Base-by-base conservation (phyloP, 2,329 filamentous ascomycete species). In the Monosporascus sp. region DNA sequence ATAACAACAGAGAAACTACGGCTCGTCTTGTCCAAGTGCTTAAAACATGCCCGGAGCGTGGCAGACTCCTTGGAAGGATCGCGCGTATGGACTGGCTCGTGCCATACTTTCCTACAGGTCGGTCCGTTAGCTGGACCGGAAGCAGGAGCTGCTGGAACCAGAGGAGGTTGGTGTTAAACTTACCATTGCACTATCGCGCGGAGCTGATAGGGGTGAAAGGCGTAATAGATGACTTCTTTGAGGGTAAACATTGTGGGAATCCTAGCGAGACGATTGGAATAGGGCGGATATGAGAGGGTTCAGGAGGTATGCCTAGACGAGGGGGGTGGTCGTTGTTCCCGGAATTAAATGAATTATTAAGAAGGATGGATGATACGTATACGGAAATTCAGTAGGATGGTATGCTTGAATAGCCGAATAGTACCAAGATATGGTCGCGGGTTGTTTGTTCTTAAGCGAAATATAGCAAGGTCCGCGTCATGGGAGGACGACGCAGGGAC, bases 1-100 rank as follows among this genome's bases (percentile, higher is more conserved):
- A 99, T 99, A 68, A 99, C 94, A 47, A 91, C 81, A 50, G 87
- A 80, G 72, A 99, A 99, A 71, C 91, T 97, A 56, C 94, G 89
- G 69, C 92, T 97, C 50, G 94, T 99, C 76, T 88, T 61, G 64
- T 93, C 80, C 60, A 99, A 84, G 71, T 88, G 90, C 59, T 88
- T 77, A 77, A 96, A 97, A 78, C 94, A 97, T 78, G 85, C 80
- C 71, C 84, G 83, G 57, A 95, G 81, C 17, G 87, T 87, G 51
- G 80, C 76, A 27, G 85, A 79, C 73, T 97, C 94, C 61, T 89
- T 89, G 56, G 79, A 77, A 59, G 83, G 80, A 66, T 96, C 82
- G 68, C 93, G 90, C 68, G 81, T 83, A 77, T 97, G 91, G 20
- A 96, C 91, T 14, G 94, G 88, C 59, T 96, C 91, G 76, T 97